phyloP scores from a whole-genome alignment of 2,329 filamentous ascomycete species.

The Aureobasidium sp. region DNA sequence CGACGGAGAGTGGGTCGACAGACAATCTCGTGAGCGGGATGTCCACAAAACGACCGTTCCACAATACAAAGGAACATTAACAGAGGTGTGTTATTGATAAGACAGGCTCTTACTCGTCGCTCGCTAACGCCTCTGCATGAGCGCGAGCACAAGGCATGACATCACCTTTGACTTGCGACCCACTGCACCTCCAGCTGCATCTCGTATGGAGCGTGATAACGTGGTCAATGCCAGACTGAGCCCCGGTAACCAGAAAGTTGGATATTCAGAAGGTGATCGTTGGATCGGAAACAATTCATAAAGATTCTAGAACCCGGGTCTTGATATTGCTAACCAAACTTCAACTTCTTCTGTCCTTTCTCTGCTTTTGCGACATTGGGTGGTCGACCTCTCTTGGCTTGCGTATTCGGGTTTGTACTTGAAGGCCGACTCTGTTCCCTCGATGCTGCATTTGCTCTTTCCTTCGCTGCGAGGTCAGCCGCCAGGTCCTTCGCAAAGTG shows the following conservation, averaged over 20 bases:
- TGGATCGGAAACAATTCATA: not conserved
- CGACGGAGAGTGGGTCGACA: not conserved
- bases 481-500: constrained; percentile 87
- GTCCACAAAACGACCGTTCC: not conserved
- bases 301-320: not conserved
- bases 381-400: constrained; percentile 30
- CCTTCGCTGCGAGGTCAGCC: constrained; percentile 65
- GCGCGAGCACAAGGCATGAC: not conserved
- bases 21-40: not conserved
- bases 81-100: not conserved
- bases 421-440: constrained; percentile 15
- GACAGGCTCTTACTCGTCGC: not conserved
- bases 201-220: not conserved
- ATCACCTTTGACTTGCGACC: not conserved
- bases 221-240: not conserved
- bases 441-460: constrained; percentile 33
- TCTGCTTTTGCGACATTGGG: constrained; percentile 27
- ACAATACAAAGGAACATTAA: not conserved
- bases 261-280: not conserved
- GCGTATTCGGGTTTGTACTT: constrained; percentile 12
- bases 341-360: constrained; percentile 40
- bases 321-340: constrained; percentile 31
- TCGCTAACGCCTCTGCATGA: not conserved
- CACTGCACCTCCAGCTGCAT: not conserved
- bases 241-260: not conserved